phyloP scores from a whole-genome alignment of 805 yeast genomes.

The Hanseniaspora lindneri region DNA sequence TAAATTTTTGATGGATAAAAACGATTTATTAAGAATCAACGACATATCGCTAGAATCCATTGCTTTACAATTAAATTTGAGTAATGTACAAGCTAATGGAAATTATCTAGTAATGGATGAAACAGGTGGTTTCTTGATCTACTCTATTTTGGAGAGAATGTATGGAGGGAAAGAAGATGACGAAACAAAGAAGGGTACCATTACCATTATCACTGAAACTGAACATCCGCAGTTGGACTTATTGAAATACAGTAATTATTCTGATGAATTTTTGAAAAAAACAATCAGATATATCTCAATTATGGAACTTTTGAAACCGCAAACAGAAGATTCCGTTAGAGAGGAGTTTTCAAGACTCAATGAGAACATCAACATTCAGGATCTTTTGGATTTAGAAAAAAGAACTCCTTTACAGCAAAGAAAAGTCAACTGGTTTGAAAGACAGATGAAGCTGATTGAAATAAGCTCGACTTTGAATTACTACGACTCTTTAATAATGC shows the following conservation, averaged over 20 bases:
- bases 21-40: constrained; percentile 50
- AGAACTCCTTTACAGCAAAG: constrained; percentile 49
- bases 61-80: constrained; percentile 65
- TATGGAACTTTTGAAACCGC: constrained; percentile 75
- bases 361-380: constrained; percentile 33
- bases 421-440: constrained; percentile 40
- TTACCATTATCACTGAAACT: constrained; percentile 75
- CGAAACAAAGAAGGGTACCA: constrained; percentile 37
- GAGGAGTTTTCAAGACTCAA: constrained; percentile 32
- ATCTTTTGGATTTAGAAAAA: constrained; percentile 47
- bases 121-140: constrained; percentile 81
- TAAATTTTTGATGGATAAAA: constrained; percentile 67
- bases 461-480: constrained; percentile 36
- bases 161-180: constrained; percentile 32
- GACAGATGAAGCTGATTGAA: constrained; percentile 36
- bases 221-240: constrained; percentile 80
- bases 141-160: constrained; percentile 84
- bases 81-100: constrained; percentile 82
- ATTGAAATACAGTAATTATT: constrained; percentile 52
- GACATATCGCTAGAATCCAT: constrained; percentile 79
- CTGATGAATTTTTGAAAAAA: constrained; percentile 39
- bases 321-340: constrained; percentile 34
- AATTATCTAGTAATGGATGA: constrained; percentile 80
- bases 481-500: constrained; percentile 67
- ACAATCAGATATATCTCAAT: constrained; percentile 63